Percentiles rank a stretch among this genome's conserved stretches.
Evolutionary conservation across 164 flowering plant species (phyloP).

Genomic region (Aristolochia fimbriata): DNA sequence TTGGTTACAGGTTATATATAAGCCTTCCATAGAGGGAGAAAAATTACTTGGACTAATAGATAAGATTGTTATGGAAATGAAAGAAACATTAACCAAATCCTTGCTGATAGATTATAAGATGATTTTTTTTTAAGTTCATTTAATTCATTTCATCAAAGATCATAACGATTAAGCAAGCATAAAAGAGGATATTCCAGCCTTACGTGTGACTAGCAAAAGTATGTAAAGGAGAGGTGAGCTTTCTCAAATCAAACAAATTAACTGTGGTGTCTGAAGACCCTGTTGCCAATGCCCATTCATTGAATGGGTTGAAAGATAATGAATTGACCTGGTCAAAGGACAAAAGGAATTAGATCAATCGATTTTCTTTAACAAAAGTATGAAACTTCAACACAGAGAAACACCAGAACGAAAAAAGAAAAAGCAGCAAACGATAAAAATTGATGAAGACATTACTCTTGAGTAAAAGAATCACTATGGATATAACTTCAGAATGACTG

Average conservation of each 20-base stretch:
- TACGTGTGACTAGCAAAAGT: constrained; percentile 70
- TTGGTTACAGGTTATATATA: too few species aligned
- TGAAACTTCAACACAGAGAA: background rate
- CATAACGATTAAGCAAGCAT: too few species aligned
- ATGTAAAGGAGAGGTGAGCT: constrained; percentile 58
- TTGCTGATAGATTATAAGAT: too few species aligned
- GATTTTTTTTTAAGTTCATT: too few species aligned
- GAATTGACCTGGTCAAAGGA: constrained; percentile 53
- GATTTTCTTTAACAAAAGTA: background rate
- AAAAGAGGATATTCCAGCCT: constrained; percentile 7
- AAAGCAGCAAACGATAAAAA: background rate
- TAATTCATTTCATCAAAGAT: too few species aligned
- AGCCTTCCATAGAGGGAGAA: too few species aligned
- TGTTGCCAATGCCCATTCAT: constrained; percentile 87
- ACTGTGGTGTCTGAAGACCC: constrained; percentile 90
- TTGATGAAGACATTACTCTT: background rate
- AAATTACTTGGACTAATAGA: too few species aligned
- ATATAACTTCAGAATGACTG: background rate
- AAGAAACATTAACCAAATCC: too few species aligned
- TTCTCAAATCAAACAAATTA: constrained; percentile 75
- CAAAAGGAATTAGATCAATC: background rate
- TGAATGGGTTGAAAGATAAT: constrained; percentile 74
- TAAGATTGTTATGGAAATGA: too few species aligned
- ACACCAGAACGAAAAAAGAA: background rate
- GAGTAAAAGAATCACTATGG: background rate